Base-by-base conservation (phyloP, 139 green algal genomes). In the Tetratostichococcus sp. region DNA sequence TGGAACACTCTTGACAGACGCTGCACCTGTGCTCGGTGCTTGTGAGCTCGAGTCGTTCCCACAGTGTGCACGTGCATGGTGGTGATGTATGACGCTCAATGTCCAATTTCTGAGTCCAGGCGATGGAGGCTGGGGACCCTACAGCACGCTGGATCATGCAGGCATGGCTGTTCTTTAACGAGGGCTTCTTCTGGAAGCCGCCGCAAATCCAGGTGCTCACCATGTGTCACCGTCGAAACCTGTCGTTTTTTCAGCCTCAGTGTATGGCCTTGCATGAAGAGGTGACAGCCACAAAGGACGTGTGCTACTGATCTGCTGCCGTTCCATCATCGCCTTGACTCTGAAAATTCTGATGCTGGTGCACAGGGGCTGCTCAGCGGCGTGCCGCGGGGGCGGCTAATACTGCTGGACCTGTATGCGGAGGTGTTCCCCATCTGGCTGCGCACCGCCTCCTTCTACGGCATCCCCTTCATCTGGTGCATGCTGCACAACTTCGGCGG, bases 401-500 rank as follows among this genome's bases (percentile, higher is more conserved):
- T 88, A 30, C 34, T 88, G 74, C 71, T 88, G 71, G 83, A 88
- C 76, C 67, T 86, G 70, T 88, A 79, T 78, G 80, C 80, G 8
- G 83, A 88, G 58, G 71, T 82, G 67, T 74, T 80, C 69, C 83
- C 83, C 2, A 65, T 81, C 30, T 88, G 83, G 83, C 67, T 68
- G 28, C 66, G 73, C 67, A 86, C 77, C 22, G 67, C 72, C 0
- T 35, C 23, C 26, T 80, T 86, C 42, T 80, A 83, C 19, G 80
- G 80, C 28, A 43, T 73, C 33, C 73, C 73, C 35, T 82, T 75
- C 65, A 80, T 85, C 35, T 85, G 74, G 75, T 86, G 83, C 70
- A 86, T 85, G 79, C 80, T 88, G 35, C 83, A 88, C 80, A 88
- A 86, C 74, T 88, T 88, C 79, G 80, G 83, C 25, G 83, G 83